Percentiles rank a stretch among this genome's conserved stretches.
These are phyloP conservation scores for Blakeslea trispora DNA, from an alignment of 371 early-diverging fungal genomes.

Conservation along the genomic window DNA sequence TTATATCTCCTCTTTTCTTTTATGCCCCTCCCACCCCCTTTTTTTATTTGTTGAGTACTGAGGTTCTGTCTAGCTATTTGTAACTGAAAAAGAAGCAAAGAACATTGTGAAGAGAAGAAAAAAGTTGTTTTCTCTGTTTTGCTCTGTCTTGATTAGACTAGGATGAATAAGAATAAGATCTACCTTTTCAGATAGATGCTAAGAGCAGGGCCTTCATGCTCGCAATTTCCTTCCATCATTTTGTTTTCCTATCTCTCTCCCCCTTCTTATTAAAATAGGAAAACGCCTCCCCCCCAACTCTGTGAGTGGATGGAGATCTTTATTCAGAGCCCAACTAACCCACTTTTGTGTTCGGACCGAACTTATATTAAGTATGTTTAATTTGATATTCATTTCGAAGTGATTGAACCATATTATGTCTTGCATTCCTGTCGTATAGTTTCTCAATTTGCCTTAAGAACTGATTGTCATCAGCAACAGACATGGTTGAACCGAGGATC, in stretches of 20 bases:
- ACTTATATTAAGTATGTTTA: constrained; percentile 1
- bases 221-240: constrained; percentile 9
- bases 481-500: constrained; percentile 52
- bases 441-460: constrained; percentile 46
- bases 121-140: too few relatives aligned
- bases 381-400: constrained; percentile 26
- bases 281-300: too few relatives aligned
- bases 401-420: constrained; percentile 6
- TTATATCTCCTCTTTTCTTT: too few relatives aligned
- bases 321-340: not conserved
- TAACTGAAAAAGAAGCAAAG: too few relatives aligned
- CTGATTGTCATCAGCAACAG: constrained; percentile 54
- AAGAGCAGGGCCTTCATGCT: constrained; percentile 20
- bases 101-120: too few relatives aligned
- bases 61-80: too few relatives aligned
- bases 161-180: constrained; percentile 13
- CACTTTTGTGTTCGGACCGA: not conserved
- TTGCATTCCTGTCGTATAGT: constrained; percentile 33
- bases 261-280: too few relatives aligned
- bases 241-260: too few relatives aligned
- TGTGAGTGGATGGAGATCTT: too few relatives aligned
- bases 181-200: constrained; percentile 29
- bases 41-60: too few relatives aligned
- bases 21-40: too few relatives aligned
- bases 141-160: too few relatives aligned